Conservation (phyloP, 2,329 filamentous ascomycete genomes). For the Dactylellina cionopaga region DNA sequence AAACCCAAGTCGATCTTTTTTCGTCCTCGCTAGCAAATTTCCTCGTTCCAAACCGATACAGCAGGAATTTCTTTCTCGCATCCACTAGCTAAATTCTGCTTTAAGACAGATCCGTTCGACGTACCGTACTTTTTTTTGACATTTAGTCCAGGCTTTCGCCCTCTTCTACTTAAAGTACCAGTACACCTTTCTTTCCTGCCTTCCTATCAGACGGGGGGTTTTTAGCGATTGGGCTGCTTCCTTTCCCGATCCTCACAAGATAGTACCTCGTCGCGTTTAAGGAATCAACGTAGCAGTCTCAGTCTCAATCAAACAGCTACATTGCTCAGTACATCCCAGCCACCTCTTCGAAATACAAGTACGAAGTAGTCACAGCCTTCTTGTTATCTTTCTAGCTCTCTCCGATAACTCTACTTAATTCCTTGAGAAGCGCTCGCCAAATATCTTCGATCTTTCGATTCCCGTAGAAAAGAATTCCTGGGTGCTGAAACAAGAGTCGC, state of each 20-base stretch:
- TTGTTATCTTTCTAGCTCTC: not conserved
- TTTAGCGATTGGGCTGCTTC: conserved; percentile 1
- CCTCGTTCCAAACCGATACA: not conserved
- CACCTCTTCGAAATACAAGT: conserved; percentile 2
- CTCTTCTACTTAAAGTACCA: conserved; percentile 7
- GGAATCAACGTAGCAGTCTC: conserved; percentile 1
- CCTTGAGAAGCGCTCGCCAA: not conserved
- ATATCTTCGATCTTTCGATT: not conserved
- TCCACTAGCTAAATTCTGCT: conserved; percentile 41
- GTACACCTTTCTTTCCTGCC: conserved; percentile 2
- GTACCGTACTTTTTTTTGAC: conserved; percentile 18
- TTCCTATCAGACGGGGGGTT: not conserved
- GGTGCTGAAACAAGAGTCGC: conserved; percentile 32
- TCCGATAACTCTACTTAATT: not conserved
- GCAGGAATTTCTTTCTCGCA: conserved; percentile 29
- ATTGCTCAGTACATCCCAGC: conserved; percentile 24
- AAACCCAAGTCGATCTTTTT: conserved; percentile 16
- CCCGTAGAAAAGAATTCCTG: conserved; percentile 1
- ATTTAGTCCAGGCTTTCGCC: conserved; percentile 31
- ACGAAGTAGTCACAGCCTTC: conserved; percentile 1
- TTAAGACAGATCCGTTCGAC: conserved; percentile 22
- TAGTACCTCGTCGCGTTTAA: not conserved
- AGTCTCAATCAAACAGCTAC: conserved; percentile 18
- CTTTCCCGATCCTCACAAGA: not conserved
- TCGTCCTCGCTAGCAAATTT: too few species aligned